Base-by-base conservation (phyloP, 768 basidiomycete genomes). In the Scleroderma bovista region DNA sequence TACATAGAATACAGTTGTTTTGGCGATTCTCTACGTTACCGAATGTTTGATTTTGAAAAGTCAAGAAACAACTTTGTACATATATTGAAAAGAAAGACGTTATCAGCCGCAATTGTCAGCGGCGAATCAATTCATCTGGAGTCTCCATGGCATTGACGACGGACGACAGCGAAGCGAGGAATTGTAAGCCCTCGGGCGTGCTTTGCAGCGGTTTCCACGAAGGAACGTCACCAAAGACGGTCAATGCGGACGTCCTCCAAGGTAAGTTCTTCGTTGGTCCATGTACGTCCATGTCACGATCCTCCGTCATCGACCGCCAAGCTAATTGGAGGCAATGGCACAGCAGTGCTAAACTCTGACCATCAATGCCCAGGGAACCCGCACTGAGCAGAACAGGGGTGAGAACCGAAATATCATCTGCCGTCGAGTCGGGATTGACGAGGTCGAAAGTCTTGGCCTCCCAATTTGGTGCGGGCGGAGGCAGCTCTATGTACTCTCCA, bases 151-250 rank as follows among this genome's bases (percentile, higher is more conserved):
- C n/a, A n/a, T n/a, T n/a, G 6, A 66, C 60, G 7, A 75, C 60
- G 48, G 71, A 70, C 1, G 71, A 68, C 19, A 75, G 52, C n/a
- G 62, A 61, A n/a, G 58, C 52, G 3, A 75, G 60, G 54, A 72
- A 72, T 3, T 57, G 52, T 1, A 56, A 34, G 5, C 74, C 73
- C 9, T 62, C 60, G n/a, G 39, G 26, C 9, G 53, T 68, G 16
- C 60, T 60, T 19, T 55, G 64, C 24, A 73, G 47, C 2, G 64
- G 60, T 39, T 61, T 65, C 72, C 72, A 74, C 8, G 3, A 17
- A 37, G 59, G 59, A 19, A 49, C 39, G 15, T 44, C 22, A 2
- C 73, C 72, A 9, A 61, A 63, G 22, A 75, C 58, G 0, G 67
- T 68, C 15, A 72, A 58, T 24, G 57, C 48, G 11, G 17, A 33